A percentile compares a stretch with the other conserved stretches of the same genome.
phyloP scores from a whole-genome alignment of 768 basidiomycete genomes.

The Leccinum uliginosum region DNA sequence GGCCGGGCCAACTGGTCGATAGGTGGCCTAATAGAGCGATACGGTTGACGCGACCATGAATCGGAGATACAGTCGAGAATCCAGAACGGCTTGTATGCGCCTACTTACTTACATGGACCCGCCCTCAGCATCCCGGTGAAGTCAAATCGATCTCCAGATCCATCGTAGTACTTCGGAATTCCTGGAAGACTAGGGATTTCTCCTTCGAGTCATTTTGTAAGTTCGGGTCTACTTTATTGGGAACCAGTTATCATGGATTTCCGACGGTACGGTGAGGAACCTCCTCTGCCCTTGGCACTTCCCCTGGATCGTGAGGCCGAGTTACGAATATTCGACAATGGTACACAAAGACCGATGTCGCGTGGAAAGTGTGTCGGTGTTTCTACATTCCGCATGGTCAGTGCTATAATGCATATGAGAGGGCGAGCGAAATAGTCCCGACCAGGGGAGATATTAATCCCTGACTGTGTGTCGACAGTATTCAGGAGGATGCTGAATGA shows the following conservation, averaged over 20 bases:
- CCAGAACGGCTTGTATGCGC: not conserved
- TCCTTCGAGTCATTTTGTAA: slow-evolving; percentile 34
- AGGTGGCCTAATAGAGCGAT: slow-evolving; percentile 1
- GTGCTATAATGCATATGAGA: slow-evolving; percentile 35
- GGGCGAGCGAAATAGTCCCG: slow-evolving; percentile 37
- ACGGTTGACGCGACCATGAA: slow-evolving; percentile 4
- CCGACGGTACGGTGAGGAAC: slow-evolving; percentile 13
- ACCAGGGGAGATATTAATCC: slow-evolving; percentile 52
- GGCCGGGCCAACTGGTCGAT: not conserved
- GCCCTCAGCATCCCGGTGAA: slow-evolving; percentile 1
- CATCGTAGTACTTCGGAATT: slow-evolving; percentile 4
- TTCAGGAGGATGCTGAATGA: no score
- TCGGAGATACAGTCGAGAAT: not conserved
- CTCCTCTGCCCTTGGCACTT: slow-evolving; percentile 23
- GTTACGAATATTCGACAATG: not conserved
- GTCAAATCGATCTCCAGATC: slow-evolving; percentile 15
- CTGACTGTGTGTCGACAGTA: no score
- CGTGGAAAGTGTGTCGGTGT: slow-evolving; percentile 47
- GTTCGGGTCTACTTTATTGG: slow-evolving; percentile 32
- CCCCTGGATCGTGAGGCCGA: slow-evolving; percentile 10
- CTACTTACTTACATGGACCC: not conserved
- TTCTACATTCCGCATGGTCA: slow-evolving; percentile 49
- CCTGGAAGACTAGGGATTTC: slow-evolving; percentile 1
- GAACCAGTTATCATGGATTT: slow-evolving; percentile 22
- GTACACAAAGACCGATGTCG: slow-evolving; percentile 23